Evolutionary conservation across 495 filamentous ascomycete species (phyloP).

Genomic region (Parachaetomium inaequale): DNA sequence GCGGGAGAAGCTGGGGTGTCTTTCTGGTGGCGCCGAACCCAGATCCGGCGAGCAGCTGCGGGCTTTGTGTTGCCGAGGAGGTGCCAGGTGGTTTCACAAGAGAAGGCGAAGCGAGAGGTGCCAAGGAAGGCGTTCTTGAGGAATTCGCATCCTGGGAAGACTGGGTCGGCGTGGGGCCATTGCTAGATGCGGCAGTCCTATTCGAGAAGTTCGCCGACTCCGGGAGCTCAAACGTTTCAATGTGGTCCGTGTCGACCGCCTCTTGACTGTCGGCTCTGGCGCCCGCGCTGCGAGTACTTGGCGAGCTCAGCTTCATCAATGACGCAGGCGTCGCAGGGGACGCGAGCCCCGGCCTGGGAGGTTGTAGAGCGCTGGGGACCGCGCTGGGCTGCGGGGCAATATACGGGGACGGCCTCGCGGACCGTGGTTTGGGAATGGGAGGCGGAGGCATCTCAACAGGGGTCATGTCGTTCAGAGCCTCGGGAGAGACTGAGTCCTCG

Average conservation of each 20-base stretch:
- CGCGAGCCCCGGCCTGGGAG: slow-evolving; percentile 32
- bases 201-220: slow-evolving; percentile 55
- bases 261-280: slow-evolving; percentile 35
- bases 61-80: slow-evolving; percentile 49
- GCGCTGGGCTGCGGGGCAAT: slow-evolving; percentile 41
- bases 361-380: slow-evolving; percentile 19
- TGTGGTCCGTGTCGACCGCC: slow-evolving; percentile 52
- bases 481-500: slow-evolving; percentile 55
- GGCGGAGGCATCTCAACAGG: slow-evolving; percentile 54
- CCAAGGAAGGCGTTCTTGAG: slow-evolving; percentile 38
- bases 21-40: slow-evolving; percentile 39
- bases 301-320: slow-evolving; percentile 63
- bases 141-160: slow-evolving; percentile 30
- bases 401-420: slow-evolving; percentile 47
- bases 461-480: slow-evolving; percentile 39
- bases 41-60: slow-evolving; percentile 44
- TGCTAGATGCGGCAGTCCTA: slow-evolving; percentile 44
- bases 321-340: slow-evolving; percentile 78
- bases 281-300: slow-evolving; percentile 36
- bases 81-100: slow-evolving; percentile 40
- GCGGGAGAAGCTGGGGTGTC: slow-evolving; percentile 44
- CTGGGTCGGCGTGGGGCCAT: slow-evolving; percentile 40
- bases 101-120: slow-evolving; percentile 46
- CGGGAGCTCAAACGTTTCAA: slow-evolving; percentile 64
- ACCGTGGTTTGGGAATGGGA: slow-evolving; percentile 49